phyloP scores from a whole-genome alignment of 805 yeast genomes.

The Isabelozyma gotoi region DNA sequence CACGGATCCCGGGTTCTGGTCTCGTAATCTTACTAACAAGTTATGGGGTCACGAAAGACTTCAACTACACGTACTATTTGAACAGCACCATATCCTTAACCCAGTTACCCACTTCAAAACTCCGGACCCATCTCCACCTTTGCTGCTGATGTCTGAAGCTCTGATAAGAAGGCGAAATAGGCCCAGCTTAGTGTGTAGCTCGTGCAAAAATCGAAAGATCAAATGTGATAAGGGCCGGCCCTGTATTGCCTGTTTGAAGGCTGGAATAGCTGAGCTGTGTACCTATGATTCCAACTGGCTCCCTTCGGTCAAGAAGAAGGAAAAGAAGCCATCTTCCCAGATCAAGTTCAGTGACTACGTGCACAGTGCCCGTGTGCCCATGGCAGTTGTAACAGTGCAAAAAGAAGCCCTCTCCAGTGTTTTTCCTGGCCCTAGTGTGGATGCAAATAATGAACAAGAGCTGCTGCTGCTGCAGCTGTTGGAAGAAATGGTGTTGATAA shows the following conservation, averaged over 20 bases:
- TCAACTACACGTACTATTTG: no score
- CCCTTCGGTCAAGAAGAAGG: not conserved
- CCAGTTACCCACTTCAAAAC: no score
- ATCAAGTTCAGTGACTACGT: not conserved
- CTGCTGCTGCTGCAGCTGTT: no score
- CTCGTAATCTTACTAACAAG: no score
- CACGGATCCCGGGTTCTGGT: no score
- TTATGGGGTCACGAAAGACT: no score
- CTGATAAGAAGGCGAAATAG: slow-evolving; percentile 25
- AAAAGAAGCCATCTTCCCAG: not conserved
- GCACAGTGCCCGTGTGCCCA: slow-evolving; percentile 2
- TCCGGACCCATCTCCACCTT: no score
- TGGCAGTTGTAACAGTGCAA: not conserved
- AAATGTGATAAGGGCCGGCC: slow-evolving; percentile 45
- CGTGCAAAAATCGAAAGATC: slow-evolving; percentile 37
- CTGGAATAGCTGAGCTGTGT: slow-evolving; percentile 17
- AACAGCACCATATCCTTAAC: no score
- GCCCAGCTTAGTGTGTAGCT: slow-evolving; percentile 34
- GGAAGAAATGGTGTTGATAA: not conserved
- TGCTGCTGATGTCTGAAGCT: not conserved
- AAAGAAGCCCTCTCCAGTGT: no score
- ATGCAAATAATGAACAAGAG: no score
- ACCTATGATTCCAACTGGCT: slow-evolving; percentile 8
- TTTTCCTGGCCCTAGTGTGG: no score
- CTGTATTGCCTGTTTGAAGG: slow-evolving; percentile 29